phyloP scores from a whole-genome alignment of 192 early-diverging fungal genomes.

The Backusella morwellensis region DNA sequence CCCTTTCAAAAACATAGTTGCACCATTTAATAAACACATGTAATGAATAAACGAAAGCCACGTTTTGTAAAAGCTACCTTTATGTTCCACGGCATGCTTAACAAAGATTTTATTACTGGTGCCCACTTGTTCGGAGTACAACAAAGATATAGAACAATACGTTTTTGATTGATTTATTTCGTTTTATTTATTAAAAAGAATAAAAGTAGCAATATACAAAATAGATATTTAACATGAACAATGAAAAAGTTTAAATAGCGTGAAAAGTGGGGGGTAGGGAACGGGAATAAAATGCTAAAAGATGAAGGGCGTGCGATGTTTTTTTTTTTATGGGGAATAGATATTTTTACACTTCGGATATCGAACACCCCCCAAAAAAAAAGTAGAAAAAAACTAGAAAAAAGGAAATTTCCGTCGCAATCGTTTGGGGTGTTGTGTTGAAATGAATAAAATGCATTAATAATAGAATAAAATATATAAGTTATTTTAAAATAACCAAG shows the following conservation, averaged over 20 bases:
- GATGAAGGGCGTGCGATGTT: neutral
- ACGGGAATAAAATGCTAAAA: neutral
- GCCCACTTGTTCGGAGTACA: neutral
- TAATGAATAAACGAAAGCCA: neutral
- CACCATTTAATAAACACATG: neutral
- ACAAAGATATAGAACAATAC: neutral
- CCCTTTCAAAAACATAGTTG: neutral
- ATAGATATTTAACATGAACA: neutral
- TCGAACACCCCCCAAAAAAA: neutral
- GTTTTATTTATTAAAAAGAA: neutral
- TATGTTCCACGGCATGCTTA: neutral
- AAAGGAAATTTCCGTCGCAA: neutral
- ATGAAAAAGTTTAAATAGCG: conserved; percentile 2
- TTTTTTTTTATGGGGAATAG: neutral
- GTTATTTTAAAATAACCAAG: conserved; percentile 12
- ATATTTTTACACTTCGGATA: neutral
- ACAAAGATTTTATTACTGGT: neutral
- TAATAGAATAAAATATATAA: neutral
- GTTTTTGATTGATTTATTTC: neutral
- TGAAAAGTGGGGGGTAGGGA: neutral
- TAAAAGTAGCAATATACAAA: conserved; percentile 3
- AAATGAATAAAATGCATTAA: neutral
- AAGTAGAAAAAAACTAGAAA: neutral
- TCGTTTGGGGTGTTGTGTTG: neutral
- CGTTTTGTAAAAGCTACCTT: neutral